Base-by-base conservation (phyloP, 1,284 basidiomycete genomes). In the Heterobasidion parviporum region DNA sequence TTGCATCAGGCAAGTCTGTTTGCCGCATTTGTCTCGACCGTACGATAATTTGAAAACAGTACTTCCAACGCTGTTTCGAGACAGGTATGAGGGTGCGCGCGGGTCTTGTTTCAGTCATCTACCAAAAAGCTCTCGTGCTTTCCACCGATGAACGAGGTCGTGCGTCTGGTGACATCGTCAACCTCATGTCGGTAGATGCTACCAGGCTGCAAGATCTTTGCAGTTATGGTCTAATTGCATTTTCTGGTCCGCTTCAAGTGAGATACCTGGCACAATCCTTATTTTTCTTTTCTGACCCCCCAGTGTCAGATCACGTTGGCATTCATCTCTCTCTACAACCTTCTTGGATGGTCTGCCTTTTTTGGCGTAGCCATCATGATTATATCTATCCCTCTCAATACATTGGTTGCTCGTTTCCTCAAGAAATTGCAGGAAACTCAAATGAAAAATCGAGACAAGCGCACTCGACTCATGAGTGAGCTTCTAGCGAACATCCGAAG, bases 281-380 rank as follows among this genome's bases (percentile, higher is more conserved):
- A 16, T 2, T 15, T 26, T 47, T 15, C 46, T 18, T 14, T 18
- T 26, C 46, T 47, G 46, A 16, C 46, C 16, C 12, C n/a, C 15
- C 34, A 18, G 16, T 33, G 15, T 33, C 62, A 92, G 84, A 92
- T 98, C 61, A 80, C 74, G 7, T 76, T 98, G 12, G 94, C 95
- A 0, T 98, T 98, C 68, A 70, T 97, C 38, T 94, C 91, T 6
- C 77, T 98, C 3, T 94, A 94, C 68, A 78, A 84, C 60, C 82
- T 98, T 18, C 81, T 98, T 18, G 95, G 94, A 3, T 96, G 92
- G 92, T 81, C 91, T 15, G 87, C 91, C 0, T 94, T 98, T 63
- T 88, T 93, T 52, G 95, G 95, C 10, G 92, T 98, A 3, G 92
- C 77, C 0, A 87, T 98, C 66, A 97, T 98, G 93, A 68, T 94